phyloP scores from a whole-genome alignment of 1,284 basidiomycete species.

The Ceratobasidium papillatum region DNA sequence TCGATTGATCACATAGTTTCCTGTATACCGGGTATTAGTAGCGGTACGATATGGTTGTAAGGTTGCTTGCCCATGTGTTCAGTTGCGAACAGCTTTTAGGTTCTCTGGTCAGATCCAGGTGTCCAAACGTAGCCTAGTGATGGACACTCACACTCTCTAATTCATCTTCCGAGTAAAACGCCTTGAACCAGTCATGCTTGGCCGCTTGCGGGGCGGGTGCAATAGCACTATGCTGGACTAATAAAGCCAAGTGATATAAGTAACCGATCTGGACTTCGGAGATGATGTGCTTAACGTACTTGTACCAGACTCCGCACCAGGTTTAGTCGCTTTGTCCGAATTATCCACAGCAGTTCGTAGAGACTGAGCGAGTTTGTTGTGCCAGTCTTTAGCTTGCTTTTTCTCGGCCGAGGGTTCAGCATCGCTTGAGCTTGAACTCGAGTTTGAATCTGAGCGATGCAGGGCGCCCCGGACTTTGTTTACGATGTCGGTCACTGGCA shows the following conservation, averaged over 20 bases:
- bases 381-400: slow-evolving; percentile 12
- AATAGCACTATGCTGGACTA: slow-evolving; percentile 24
- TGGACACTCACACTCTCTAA: slow-evolving; percentile 38
- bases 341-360: slow-evolving; percentile 8
- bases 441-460: neutral
- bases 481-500: slow-evolving; percentile 1
- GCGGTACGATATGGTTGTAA: neutral
- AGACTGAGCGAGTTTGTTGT: slow-evolving; percentile 19
- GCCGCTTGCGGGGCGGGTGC: neutral
- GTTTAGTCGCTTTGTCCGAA: slow-evolving; percentile 10
- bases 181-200: slow-evolving; percentile 32
- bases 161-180: slow-evolving; percentile 38
- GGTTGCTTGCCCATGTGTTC: slow-evolving; percentile 46
- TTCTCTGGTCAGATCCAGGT: neutral
- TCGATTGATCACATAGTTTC: slow-evolving; percentile 55
- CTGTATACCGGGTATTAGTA: slow-evolving; percentile 22
- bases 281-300: slow-evolving; percentile 7
- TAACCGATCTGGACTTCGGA: neutral
- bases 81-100: slow-evolving; percentile 37
- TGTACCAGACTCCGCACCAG: neutral
- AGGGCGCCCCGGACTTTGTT: slow-evolving; percentile 17
- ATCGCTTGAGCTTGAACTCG: slow-evolving; percentile 15
- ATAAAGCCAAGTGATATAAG: neutral
- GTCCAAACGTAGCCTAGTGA: neutral
- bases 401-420: neutral